Evolutionary conservation across 768 basidiomycete genomes (phyloP).

Genomic region (Amanita polypyramis): DNA sequence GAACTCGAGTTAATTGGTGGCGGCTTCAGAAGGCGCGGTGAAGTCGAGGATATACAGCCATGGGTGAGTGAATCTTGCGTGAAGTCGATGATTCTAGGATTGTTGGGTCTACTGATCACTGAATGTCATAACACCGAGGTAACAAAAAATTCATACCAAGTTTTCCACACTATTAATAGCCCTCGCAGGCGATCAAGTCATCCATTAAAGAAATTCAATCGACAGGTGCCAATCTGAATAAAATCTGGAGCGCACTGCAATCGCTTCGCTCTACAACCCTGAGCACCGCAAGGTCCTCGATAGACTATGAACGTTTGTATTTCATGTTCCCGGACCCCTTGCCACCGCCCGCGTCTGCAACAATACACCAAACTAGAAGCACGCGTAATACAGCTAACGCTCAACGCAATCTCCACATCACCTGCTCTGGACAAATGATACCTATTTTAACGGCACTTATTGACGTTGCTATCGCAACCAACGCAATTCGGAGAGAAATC

Average conservation of each 20-base stretch:
- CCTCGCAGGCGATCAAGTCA: slow-evolving; percentile 27
- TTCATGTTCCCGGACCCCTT: slow-evolving; percentile 47
- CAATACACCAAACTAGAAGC: slow-evolving; percentile 37
- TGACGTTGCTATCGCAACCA: slow-evolving; percentile 35
- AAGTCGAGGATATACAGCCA: slow-evolving; percentile 29
- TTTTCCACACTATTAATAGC: not conserved
- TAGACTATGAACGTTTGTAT: slow-evolving; percentile 1
- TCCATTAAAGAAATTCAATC: slow-evolving; percentile 43
- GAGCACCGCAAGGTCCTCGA: not conserved
- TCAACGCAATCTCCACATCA: slow-evolving; percentile 8
- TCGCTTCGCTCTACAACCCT: slow-evolving; percentile 29
- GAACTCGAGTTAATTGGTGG: slow-evolving; percentile 52
- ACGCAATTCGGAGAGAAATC: slow-evolving; percentile 44
- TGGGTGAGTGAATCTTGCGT: slow-evolving; percentile 64
- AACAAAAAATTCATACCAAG: not conserved
- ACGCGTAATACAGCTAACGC: slow-evolving; percentile 23
- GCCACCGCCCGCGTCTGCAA: slow-evolving; percentile 35
- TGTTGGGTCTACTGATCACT: slow-evolving; percentile 44
- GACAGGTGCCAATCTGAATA: slow-evolving; percentile 45
- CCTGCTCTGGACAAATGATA: slow-evolving; percentile 45
- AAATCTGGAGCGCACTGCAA: slow-evolving; percentile 50
- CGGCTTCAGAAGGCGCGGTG: slow-evolving; percentile 19
- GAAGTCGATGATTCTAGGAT: slow-evolving; percentile 50
- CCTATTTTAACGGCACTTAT: slow-evolving; percentile 57
- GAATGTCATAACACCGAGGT: slow-evolving; percentile 17